Evolutionary conservation across 2,329 filamentous ascomycete species (phyloP).

Genomic region (Harringtonia aguacate): DNA sequence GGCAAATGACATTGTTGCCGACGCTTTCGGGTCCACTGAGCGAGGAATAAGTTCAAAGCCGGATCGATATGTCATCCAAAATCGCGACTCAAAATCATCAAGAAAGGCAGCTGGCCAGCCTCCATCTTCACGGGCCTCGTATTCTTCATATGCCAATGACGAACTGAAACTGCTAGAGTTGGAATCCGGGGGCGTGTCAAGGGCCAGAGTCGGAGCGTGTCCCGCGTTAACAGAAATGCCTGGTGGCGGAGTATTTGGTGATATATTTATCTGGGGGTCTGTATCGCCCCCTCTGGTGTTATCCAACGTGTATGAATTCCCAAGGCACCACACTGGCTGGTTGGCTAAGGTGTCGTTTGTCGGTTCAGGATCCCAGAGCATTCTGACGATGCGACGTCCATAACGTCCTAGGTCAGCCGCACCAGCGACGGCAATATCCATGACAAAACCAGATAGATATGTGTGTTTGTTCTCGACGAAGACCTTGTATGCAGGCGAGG

Average conservation of each 20-base stretch:
- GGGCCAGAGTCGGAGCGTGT: slow-evolving; percentile 12
- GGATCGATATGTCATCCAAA: slow-evolving; percentile 95
- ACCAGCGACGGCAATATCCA: slow-evolving; percentile 29
- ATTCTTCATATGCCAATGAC: slow-evolving; percentile 37
- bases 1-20: slow-evolving; percentile 63
- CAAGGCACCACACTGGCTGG: slow-evolving; percentile 76
- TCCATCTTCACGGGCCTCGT: slow-evolving; percentile 23
- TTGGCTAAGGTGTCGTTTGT: slow-evolving; percentile 61
- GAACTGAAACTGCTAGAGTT: slow-evolving; percentile 40
- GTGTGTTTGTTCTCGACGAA: too few relatives aligned
- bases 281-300: slow-evolving; percentile 8
- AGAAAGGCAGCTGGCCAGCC: slow-evolving; percentile 82
- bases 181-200: slow-evolving; percentile 37
- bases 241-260: slow-evolving; percentile 6
- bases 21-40: slow-evolving; percentile 62
- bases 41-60: slow-evolving; percentile 75
- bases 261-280: slow-evolving; percentile 7
- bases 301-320: slow-evolving; percentile 38
- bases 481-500: background rate
- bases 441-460: too few relatives aligned
- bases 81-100: slow-evolving; percentile 81
- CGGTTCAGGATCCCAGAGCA: slow-evolving; percentile 86
- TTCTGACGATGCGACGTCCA: slow-evolving; percentile 74
- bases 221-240: background rate
- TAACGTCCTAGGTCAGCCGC: slow-evolving; percentile 64